Evolutionary conservation across 768 basidiomycete genomes (phyloP), one percentile per base, ranked within the genome.

Genomic region (Phlegmacium glaucopus): DNA sequence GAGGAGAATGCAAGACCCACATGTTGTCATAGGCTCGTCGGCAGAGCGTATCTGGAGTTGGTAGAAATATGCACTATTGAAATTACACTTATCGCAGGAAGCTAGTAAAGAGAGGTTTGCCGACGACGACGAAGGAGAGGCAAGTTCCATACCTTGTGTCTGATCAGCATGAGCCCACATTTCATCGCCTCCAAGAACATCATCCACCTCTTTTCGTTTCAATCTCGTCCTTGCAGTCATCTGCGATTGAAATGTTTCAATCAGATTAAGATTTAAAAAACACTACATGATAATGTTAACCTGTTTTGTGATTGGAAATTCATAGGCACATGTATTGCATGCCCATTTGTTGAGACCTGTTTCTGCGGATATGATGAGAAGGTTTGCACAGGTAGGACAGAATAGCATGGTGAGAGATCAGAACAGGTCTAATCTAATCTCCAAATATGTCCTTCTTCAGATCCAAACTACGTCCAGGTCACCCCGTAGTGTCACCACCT

Each of bases 41-140:
- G 90, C 92, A 56, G 90, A 94, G 38, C 95, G 72, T 51, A 97
- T 99, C 64, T 99, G 96, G 11, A 98, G 72, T 71, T 97, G 94
- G 62, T 94, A 90, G 69, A 90, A 99, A 66, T 94, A 97, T 4
- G 95, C 94, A 40, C 83, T 72, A 39, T 79, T 75, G 61, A 85
- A 74, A 60, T 94, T 94, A 64, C 95, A 99, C 56, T 93, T 92
- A 41, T 74, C 74, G 59, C 82, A 83, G 7, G 67, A 72, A 12
- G 80, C 81, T 83, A 47, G 0, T 15, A 40, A 25, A 27, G 22
- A 43, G 44, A 16, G 12, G 30, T 25, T 9, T 47, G 41, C 5
- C 25, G 22, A 29, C 39, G 15, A 22, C 10, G 35, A 13, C 27
- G 18, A 43, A 26, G 15, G 13, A 9, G 8, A n/a, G 26, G 1